Evolutionary conservation across 371 early-diverging fungal species (phyloP), one percentile per base, ranked within the genome.

Genomic region (Mortierella sp.): DNA sequence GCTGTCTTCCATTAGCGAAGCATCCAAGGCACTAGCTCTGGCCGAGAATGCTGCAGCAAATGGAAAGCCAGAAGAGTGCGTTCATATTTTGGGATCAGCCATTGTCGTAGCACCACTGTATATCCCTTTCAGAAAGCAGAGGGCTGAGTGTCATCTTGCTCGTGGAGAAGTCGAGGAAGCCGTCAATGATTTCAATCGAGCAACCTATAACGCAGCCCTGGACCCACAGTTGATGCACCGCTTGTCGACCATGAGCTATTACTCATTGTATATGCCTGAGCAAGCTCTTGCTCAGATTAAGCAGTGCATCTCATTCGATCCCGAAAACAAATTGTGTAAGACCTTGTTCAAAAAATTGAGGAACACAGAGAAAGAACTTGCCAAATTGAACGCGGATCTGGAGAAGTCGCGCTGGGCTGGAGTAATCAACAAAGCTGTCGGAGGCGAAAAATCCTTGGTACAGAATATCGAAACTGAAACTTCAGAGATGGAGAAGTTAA

Each of bases 251-350:
- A 87, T 98, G 74, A 93, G 94, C 75, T 96, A 86, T 54, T 90
- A 86, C 64, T 90, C 86, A 42, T 68, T 94, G 42, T 86, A 93
- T 58, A 93, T 94, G 84, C 85, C 90, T 0, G 86, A 89, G 55
- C 87, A 89, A 26, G 93, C 96, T 5, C 54, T 95, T 43, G 75
- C 87, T 1, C 86, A 89, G 69, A 85, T 93, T 53, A 96, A 96
- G 66, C 93, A 93, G 63, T 97, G 97, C 74, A 83, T 97, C 13
- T 90, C 92, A 43, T 91, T 90, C 23, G 98, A 98, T 74, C 97
- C 97, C 0, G 98, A 98, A 58, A 89, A 96, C 78, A 93, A 93
- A 80, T 64, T 84, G 55, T 98, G 97, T 85, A 95, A 95, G 83
- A 80, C 78, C 5, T 70, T 91, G 2, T 95, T 94, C 83, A 78